Evolutionary conservation across 805 yeast species (phyloP), one percentile per base, ranked within the genome.

Genomic region (Lipomyces mesembrius): DNA sequence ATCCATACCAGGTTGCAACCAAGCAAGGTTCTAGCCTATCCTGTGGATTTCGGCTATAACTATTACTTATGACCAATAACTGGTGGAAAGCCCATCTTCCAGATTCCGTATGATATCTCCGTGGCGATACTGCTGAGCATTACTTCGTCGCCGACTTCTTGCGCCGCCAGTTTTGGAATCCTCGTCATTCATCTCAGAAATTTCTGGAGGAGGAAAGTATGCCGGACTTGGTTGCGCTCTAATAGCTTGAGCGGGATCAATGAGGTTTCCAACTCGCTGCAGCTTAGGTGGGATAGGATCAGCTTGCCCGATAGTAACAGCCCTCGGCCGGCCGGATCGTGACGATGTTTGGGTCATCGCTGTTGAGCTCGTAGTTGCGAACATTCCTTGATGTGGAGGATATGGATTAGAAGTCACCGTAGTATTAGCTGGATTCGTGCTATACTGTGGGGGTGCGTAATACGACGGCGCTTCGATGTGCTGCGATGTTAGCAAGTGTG

Each of bases 201-300:
- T 53, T 39, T 77, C 80, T 3, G 79, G 77, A 7, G 82, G 82
- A 3, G 81, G 82, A 60, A 79, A 72, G 65, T 79, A 79, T 1
- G 81, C 80, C 0, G 82, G 82, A 61, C 78, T 74, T 17, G 79
- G 78, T 68, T 79, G 81, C 37, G 80, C 77, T 14, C 77, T 76
- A 29, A 79, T 79, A 3, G 76, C 73, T 20, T 78, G 76, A 27
- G 74, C 73, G 1, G 81, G 79, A 60, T 79, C 77, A 46, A 80
- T 78, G 63, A 79, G 72, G 5, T 81, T 80, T 1, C 81, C 78
- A 1, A 81, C 82, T 51, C 80, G 77, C 67, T 80, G 82, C 35
- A 80, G 71, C 22, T 77, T 78, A 9, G 76, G 79, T 2, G 83
- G 83, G 29, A 80, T 79, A 27, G 79, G 72, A 49, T 78, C 79